Evolutionary conservation across 2,329 filamentous ascomycete genomes (phyloP), one percentile per base, ranked within the genome.

Genomic region (Gliomastix tumulicola): DNA sequence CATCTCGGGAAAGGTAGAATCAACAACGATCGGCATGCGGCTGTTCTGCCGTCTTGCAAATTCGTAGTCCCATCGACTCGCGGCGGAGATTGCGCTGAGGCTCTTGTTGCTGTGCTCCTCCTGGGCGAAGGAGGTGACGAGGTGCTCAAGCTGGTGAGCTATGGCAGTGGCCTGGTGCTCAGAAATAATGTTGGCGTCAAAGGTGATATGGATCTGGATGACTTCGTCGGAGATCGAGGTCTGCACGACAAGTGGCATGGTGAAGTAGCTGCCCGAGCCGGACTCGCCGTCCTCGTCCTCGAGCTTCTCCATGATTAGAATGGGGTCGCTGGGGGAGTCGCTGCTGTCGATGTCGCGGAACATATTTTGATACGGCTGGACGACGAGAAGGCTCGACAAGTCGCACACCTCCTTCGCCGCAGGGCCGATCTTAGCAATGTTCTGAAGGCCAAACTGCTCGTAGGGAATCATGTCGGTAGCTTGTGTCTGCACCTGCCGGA

Each of bases 1-100:
- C 34, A 63, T 40, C 20, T 63, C 58, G 34, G 65, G 62, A 50
- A 64, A 62, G 36, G 55, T 59, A 13, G 43, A 7, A 13, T 36
- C 25, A 21, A 38, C 20, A 12, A 38, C 28, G 19, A 25, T 32
- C 5, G 25, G 15, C 11, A 34, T 19, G 4, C 25, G 31, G 15
- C 16, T 12, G 28, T 41, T 41, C 20, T 16, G 23, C 12, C 25
- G 19, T 8, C 27, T 12, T 16, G 39, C 39, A 16, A 21, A 11
- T 5, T 31, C n/a, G 9, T 30, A 13, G 18, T 36, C 35, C 35
- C 35, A 36, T 19, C 21, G 10, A 12, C 16, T n/a, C 3, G 35
- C 9, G 21, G 31, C 21, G 8, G n/a, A n/a, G n/a, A n/a, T n/a
- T n/a, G n/a, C n/a, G n/a, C n/a, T n/a, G n/a, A n/a, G n/a, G n/a